Percentiles rank a stretch among this genome's conserved stretches.
Conservation (phyloP, 768 basidiomycete species). For the Lactarius deliciosus region DNA sequence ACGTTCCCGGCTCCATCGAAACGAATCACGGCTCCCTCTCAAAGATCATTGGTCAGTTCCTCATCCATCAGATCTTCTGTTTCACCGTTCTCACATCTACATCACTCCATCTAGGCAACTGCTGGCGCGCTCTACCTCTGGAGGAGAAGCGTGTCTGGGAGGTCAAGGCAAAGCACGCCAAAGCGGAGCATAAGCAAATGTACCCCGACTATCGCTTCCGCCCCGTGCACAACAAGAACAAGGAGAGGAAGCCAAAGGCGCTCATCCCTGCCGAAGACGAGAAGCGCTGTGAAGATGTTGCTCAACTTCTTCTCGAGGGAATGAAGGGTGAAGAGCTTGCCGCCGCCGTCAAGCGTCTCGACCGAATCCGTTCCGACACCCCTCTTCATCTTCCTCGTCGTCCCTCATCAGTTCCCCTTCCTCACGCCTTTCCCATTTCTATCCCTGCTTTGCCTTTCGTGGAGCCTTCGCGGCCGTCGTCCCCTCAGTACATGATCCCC, state of each 20-base stretch:
- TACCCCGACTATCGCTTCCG: conserved; percentile 64
- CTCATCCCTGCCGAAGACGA: conserved; percentile 27
- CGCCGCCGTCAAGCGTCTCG: conserved; percentile 29
- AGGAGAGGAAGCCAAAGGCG: conserved; percentile 37
- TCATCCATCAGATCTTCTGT: not conserved
- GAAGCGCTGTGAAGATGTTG: conserved; percentile 30
- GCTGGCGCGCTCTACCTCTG: conserved; percentile 67
- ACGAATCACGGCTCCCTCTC: conserved; percentile 50
- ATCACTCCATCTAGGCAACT: conserved; percentile 38
- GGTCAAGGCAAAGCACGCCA: conserved; percentile 66
- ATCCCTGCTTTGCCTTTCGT: conserved; percentile 28
- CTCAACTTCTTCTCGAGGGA: conserved; percentile 29
- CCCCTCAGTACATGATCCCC: conserved; percentile 18
- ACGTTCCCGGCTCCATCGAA: conserved; percentile 52
- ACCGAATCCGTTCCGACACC: conserved; percentile 26
- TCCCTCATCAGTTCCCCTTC: conserved; percentile 29
- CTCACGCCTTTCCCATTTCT: conserved; percentile 25
- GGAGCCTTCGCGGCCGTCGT: conserved; percentile 21
- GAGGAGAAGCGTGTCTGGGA: conserved; percentile 77
- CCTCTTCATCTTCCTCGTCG: conserved; percentile 27
- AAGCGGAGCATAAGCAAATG: conserved; percentile 64
- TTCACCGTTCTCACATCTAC: not conserved
- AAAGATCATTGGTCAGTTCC: conserved; percentile 44
- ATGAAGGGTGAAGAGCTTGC: conserved; percentile 31
- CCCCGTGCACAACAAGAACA: conserved; percentile 48